These are phyloP conservation scores for Orobanche coerulescens DNA, from an alignment of 257 asterid species.

Conservation along the genomic window DNA sequence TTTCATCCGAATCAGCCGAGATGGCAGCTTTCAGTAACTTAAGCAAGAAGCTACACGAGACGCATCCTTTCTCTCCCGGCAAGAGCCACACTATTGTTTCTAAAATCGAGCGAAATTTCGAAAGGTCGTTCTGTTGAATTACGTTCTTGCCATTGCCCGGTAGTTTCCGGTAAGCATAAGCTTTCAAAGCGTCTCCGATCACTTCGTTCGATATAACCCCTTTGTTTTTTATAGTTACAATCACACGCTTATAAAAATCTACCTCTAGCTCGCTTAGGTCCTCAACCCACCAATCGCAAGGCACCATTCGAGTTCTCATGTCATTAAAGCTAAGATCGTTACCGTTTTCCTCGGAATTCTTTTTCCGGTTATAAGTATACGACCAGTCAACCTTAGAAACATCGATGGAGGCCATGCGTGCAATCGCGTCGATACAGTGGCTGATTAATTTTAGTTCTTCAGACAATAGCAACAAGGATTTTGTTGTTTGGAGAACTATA, in stretches of 20 bases:
- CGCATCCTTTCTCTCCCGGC: constrained; percentile 67
- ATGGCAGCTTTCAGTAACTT: constrained; percentile 72
- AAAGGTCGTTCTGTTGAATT: constrained; percentile 39
- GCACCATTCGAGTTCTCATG: constrained; percentile 48
- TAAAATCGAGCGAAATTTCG: constrained; percentile 46
- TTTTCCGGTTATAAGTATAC: constrained; percentile 67
- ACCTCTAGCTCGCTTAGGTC: constrained; percentile 78
- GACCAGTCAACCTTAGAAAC: constrained; percentile 90
- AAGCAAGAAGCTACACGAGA: constrained; percentile 79
- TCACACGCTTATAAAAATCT: constrained; percentile 59
- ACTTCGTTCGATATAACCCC: constrained; percentile 51
- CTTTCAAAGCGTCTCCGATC: constrained; percentile 85
- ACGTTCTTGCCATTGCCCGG: constrained; percentile 63
- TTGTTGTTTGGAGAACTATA: constrained; percentile 70
- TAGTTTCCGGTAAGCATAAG: constrained; percentile 57
- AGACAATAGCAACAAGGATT: constrained; percentile 41
- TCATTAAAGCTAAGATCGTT: constrained; percentile 53
- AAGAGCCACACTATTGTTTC: constrained; percentile 66
- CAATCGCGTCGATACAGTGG: constrained; percentile 74
- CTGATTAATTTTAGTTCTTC: constrained; percentile 70
- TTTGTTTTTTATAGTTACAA: constrained; percentile 43
- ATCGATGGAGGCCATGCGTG: constrained; percentile 64
- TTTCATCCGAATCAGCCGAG: constrained; percentile 55
- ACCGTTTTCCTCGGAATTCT: constrained; percentile 67
- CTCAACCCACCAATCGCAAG: constrained; percentile 97